Conservation (phyloP, 169 alveolate species). For the Eimeria necatrix region DNA sequence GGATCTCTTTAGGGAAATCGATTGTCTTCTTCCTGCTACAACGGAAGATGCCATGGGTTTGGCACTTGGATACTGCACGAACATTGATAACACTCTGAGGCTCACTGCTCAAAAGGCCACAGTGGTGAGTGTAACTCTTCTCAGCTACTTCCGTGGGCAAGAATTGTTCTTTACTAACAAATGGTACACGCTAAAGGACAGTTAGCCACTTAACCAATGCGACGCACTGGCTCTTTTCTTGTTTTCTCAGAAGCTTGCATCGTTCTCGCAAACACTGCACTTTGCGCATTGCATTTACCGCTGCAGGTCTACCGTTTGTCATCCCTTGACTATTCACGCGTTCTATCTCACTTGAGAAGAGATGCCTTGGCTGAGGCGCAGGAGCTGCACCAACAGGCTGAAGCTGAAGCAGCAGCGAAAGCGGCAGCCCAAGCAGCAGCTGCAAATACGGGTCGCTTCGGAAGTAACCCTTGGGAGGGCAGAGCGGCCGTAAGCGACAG, state of each 20-base stretch:
- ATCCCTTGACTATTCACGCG: conserved; percentile 72
- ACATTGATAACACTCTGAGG: conserved; percentile 57
- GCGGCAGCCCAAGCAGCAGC: conserved; percentile 71
- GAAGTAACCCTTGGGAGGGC: conserved; percentile 59
- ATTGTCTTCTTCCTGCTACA: conserved; percentile 73
- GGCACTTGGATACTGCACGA: conserved; percentile 74
- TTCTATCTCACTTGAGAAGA: conserved; percentile 65
- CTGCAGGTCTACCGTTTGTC: conserved; percentile 56
- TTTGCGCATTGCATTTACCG: background rate
- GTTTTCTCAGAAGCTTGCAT: background rate
- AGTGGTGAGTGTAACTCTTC: conserved; percentile 13
- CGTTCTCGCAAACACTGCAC: background rate
- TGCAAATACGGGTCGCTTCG: conserved; percentile 50
- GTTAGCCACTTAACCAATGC: background rate
- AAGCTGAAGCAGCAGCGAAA: conserved; percentile 65
- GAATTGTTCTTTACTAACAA: background rate
- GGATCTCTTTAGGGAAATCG: conserved; percentile 62
- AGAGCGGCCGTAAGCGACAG: conserved; percentile 59
- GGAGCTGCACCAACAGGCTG: conserved; percentile 68
- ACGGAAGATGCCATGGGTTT: conserved; percentile 79
- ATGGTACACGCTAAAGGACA: background rate
- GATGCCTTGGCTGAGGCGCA: conserved; percentile 71
- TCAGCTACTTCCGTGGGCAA: background rate
- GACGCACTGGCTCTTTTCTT: background rate
- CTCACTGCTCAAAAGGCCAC: conserved; percentile 63